A percentile compares a stretch with the other conserved stretches of the same genome.
Evolutionary conservation across 2,329 filamentous ascomycete species (phyloP).

Genomic region (Lojkania enalia): DNA sequence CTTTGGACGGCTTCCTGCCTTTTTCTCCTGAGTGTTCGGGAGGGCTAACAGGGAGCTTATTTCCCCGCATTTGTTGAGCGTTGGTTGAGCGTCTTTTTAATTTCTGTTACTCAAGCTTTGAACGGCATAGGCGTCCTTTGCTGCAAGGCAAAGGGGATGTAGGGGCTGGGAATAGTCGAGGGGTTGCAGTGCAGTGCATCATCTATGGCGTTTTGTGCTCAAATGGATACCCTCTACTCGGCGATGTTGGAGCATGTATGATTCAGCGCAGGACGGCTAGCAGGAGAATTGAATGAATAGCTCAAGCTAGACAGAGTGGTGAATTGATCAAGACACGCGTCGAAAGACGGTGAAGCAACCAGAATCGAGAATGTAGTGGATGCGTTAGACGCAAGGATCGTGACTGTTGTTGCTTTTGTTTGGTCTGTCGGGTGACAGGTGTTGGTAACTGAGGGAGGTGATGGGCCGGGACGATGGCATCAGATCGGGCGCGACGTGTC

Average conservation of each 20-base stretch:
- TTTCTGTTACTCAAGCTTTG: conserved; percentile 42
- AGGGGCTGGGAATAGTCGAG: conserved; percentile 13
- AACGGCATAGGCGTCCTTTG: conserved; percentile 20
- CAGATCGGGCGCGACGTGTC: conserved; percentile 26
- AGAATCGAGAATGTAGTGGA: conserved; percentile 8
- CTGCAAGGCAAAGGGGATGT: conserved; percentile 15
- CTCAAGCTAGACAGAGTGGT: conserved; percentile 4
- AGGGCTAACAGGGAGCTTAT: conserved; percentile 35
- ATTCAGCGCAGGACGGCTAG: too few relatives aligned
- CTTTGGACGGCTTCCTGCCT: not conserved
- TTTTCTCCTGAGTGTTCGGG: conserved; percentile 23
- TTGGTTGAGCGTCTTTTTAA: conserved; percentile 17
- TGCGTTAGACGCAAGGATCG: conserved; percentile 42
- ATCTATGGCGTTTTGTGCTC: conserved; percentile 40
- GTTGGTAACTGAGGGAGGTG: conserved; percentile 20
- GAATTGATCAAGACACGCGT: conserved; percentile 5
- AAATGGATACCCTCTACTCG: conserved; percentile 35
- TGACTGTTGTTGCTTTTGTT: conserved; percentile 30
- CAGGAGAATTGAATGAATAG: conserved; percentile 13
- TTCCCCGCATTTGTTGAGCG: conserved; percentile 41
- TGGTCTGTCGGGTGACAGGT: conserved; percentile 24
- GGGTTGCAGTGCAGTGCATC: conserved; percentile 30
- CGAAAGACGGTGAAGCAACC: conserved; percentile 12
- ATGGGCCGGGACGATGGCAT: conserved; percentile 25
- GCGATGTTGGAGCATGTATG: conserved; percentile 26